Conservation (phyloP, 163 green algal genomes). For the Chlamydomonas reinhardtii region DNA sequence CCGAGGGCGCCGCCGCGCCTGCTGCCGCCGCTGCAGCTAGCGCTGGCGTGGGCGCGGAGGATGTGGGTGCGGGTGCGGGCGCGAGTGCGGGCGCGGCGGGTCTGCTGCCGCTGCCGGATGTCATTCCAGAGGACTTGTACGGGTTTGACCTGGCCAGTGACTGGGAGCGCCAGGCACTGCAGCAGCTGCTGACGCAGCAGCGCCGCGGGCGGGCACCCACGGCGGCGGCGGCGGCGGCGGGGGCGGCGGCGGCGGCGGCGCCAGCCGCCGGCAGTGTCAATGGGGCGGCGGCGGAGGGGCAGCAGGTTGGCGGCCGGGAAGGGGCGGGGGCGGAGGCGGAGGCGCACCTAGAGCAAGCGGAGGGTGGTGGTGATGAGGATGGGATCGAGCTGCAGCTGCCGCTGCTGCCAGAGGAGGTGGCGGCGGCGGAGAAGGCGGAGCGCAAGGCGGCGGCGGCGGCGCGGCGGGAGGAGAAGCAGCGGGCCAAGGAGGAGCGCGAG, state of each 20-base stretch:
- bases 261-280: too few relatives aligned
- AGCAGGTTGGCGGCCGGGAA: constrained; percentile 5
- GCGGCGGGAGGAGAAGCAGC: not conserved
- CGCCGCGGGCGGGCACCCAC: not conserved
- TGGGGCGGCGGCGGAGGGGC: too few relatives aligned
- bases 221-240: too few relatives aligned
- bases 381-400: constrained; percentile 11
- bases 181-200: constrained; percentile 29
- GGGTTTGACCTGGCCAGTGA: constrained; percentile 52
- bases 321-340: not conserved
- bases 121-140: constrained; percentile 64
- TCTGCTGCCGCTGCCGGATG: constrained; percentile 54
- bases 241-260: too few relatives aligned
- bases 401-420: constrained; percentile 11
- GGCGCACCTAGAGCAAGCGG: not conserved
- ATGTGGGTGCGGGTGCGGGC: not conserved
- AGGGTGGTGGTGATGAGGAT: too few relatives aligned
- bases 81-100: not conserved
- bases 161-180: constrained; percentile 65
- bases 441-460: constrained; percentile 14
- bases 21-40: not conserved
- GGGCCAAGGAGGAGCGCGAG: not conserved
- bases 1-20: not conserved
- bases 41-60: not conserved
- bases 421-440: not conserved